Base-by-base conservation (phyloP, 176 grass and related monocot species). In the Oryza longistaminata region DNA sequence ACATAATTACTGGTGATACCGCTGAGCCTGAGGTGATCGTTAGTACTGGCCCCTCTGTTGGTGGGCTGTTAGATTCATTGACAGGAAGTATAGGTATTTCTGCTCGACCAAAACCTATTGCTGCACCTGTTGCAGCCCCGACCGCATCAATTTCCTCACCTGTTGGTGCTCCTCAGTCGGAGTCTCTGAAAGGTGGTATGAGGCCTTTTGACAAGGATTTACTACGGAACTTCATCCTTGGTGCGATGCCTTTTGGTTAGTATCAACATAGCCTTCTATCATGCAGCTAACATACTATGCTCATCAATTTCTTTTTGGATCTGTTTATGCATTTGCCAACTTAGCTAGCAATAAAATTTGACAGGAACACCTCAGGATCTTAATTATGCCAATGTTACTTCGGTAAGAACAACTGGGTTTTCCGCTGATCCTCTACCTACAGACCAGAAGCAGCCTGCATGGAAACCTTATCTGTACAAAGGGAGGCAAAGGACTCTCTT, bases 201-300 rank as follows among this genome's bases (percentile, higher is more conserved):
- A 94, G 87, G 75, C 88, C 90, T 45, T 89, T 97, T 89, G 95
- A 97, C 90, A 95, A 93, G 84, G 93, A 98, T 83, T 79, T 83
- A 27, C 80, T 98, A 27, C 85, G 75, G 39, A 88, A 81, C 81
- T 98, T 98, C 83, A 87, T 95, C 68, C 90, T 88, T 3, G 85
- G 89, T 70, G 90, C 96, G n/a, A 93, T 98, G 91, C 96, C 96
- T 67, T 98, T 95, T 93, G 96, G 96, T 98, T 79, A 88, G 92
- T 93, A 73, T 82, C 5, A 45, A 9, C 35, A 49, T 60, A 68
- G 8, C 39, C 39, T 66, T 62, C 66, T 68, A 71, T 58, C 49
- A 74, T 88, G 58, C 21, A 66, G 15, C 73, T 68, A 73, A 9
- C 16, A 43, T 52, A 66, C 62, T 52, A 64, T 50, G 66, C 64